Base-by-base conservation (phyloP, 257 asterid genomes). In the Nicotiana sylvestris region DNA sequence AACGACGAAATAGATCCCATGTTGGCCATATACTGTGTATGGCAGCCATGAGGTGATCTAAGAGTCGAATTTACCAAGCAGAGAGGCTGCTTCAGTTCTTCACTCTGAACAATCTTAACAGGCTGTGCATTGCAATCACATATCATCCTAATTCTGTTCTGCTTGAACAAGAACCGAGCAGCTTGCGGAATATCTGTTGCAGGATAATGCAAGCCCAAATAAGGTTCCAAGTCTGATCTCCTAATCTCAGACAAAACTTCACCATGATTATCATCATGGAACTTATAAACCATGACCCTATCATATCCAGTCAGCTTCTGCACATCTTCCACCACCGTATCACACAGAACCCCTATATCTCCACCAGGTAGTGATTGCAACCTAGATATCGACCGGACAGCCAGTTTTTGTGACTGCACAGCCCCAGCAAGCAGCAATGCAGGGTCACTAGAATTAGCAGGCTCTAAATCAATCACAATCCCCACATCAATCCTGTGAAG, bases 121-220 rank as follows among this genome's bases (percentile, higher is more conserved):
- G 88, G 92, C 17, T 25, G 46, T 5, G 93, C 87, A 4, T 49
- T 85, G 66, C 91, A 91, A 76, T 93, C 87, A 39, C 89, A 85
- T 27, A 93, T 92, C 84, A 93, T 88, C 83, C 95, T 89, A 49
- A 90, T 89, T 2, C 87, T 88, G 67, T 85, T 91, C 79, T 92
- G 92, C 84, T 88, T 86, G 85, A 92, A 93, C 88, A 91, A 86
- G 86, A 91, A 90, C 2, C 94, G 90, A 0, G 91, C 93, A 5
- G 94, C 92, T 77, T 91, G 96, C 16, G 96, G 96, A 32, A 93
- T 84, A 87, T 93, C 96, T 1, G 88, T 86, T 4, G 96, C 93
- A 39, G 97, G 97, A 84, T 93, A 92, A 85, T 91, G 97, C 88
- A 92, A 46, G 1, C 97, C 93, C 33, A 91, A 77, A 82, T 90